phyloP scores from a whole-genome alignment of 1,284 basidiomycete species.

The Moniliella sp. region DNA sequence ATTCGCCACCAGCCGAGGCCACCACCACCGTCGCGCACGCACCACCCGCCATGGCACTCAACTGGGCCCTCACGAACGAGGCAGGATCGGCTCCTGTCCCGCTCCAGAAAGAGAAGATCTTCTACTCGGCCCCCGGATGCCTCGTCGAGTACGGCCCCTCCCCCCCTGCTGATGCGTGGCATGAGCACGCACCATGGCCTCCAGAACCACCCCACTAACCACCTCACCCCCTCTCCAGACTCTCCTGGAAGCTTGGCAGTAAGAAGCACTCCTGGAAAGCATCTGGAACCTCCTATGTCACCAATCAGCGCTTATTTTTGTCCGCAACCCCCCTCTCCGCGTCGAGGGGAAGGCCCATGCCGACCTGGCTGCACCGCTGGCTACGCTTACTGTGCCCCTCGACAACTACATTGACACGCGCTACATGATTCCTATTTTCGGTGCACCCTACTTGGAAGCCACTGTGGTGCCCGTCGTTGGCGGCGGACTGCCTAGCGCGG shows the following conservation, averaged over 20 bases:
- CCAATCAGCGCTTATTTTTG: slow-evolving; percentile 14
- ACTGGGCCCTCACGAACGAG: slow-evolving; percentile 17
- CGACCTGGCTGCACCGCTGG: background rate
- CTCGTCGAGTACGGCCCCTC: slow-evolving; percentile 1
- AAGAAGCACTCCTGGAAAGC: slow-evolving; percentile 8
- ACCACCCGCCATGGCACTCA: slow-evolving; percentile 22
- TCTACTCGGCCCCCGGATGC: slow-evolving; percentile 7
- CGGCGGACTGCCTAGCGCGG: slow-evolving; percentile 8
- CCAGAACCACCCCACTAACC: too few species aligned
- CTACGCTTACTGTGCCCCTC: slow-evolving; percentile 7
- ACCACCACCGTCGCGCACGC: too few species aligned
- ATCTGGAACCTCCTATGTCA: slow-evolving; percentile 10
- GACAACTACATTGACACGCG: slow-evolving; percentile 9
- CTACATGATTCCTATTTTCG: slow-evolving; percentile 19
- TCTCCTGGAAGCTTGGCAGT: background rate
- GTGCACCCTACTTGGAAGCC: slow-evolving; percentile 15
- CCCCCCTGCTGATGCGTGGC: background rate
- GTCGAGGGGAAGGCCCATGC: background rate
- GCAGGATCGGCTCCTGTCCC: slow-evolving; percentile 9
- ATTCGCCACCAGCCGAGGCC: too few species aligned
- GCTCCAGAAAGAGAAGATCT: slow-evolving; percentile 12
- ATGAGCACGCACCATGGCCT: too few species aligned
- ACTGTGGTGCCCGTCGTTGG: slow-evolving; percentile 10
- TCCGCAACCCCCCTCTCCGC: slow-evolving; percentile 6
- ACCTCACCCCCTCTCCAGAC: too few species aligned